Evolutionary conservation across 768 basidiomycete genomes (phyloP).

Genomic region (Trametes cingulata): DNA sequence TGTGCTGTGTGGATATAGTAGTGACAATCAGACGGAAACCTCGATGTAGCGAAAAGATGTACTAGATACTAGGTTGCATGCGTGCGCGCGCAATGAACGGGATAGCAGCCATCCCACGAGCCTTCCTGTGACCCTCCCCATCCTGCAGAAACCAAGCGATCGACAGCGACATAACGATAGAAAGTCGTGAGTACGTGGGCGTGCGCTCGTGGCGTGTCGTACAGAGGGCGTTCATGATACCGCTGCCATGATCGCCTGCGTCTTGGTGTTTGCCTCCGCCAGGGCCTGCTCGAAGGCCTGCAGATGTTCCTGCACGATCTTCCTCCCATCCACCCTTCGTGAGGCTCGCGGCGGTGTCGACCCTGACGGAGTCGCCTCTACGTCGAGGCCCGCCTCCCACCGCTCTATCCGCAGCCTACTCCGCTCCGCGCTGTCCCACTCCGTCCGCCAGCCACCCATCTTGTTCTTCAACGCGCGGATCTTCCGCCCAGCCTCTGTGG

Average conservation of each 20-base stretch:
- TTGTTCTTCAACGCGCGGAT: constrained; percentile 85
- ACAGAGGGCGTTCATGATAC: constrained; percentile 35
- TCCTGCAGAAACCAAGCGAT: constrained; percentile 13
- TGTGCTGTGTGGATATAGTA: constrained; percentile 20
- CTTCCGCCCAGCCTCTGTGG: constrained; percentile 83
- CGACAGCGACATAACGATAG: constrained; percentile 19
- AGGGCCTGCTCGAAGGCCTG: constrained; percentile 73
- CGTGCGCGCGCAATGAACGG: constrained; percentile 3
- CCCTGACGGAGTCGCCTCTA: constrained; percentile 31
- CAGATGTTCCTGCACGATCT: constrained; percentile 76
- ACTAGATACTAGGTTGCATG: constrained; percentile 20
- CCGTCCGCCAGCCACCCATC: constrained; percentile 74
- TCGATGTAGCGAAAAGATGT: constrained; percentile 21
- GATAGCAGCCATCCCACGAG: constrained; percentile 3
- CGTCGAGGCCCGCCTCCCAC: constrained; percentile 73
- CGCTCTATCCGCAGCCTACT: constrained; percentile 74
- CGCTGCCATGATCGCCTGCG: constrained; percentile 80
- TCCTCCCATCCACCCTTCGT: constrained; percentile 65
- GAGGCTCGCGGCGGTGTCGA: constrained; percentile 30
- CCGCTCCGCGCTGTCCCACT: constrained; percentile 84
- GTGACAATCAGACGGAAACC: background rate
- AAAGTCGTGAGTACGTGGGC: background rate
- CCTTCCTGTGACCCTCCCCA: background rate
- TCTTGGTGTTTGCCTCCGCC: constrained; percentile 71
- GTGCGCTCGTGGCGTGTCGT: constrained; percentile 1